Evolutionary conservation across 495 filamentous ascomycete species (phyloP).

Genomic region (Aspergillus nidulans): DNA sequence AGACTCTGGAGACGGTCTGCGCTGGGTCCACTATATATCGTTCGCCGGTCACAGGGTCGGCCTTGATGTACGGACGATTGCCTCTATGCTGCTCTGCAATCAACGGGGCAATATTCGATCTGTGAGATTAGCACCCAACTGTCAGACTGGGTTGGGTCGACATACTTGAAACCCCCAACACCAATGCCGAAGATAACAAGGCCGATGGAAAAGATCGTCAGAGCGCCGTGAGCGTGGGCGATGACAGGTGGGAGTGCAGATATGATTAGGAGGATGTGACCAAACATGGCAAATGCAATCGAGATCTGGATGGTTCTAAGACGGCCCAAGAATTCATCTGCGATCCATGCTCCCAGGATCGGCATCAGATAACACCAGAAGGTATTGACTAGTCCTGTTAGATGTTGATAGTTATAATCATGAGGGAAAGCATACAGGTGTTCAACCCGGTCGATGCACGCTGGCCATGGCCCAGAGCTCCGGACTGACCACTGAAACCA

Average conservation of each 20-base stretch:
- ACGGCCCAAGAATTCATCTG: slow-evolving; percentile 68
- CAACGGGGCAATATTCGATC: slow-evolving; percentile 59
- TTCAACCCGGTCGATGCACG: slow-evolving; percentile 59
- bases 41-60: slow-evolving; percentile 47
- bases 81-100: slow-evolving; percentile 47
- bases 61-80: slow-evolving; percentile 35
- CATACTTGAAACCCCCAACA: slow-evolving; percentile 52
- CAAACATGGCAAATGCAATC: slow-evolving; percentile 55
- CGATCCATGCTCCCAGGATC: slow-evolving; percentile 64
- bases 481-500: slow-evolving; percentile 49
- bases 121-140: slow-evolving; percentile 20
- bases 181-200: slow-evolving; percentile 52
- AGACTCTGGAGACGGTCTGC: slow-evolving; percentile 46
- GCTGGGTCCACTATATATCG: slow-evolving; percentile 64
- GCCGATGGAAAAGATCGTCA: slow-evolving; percentile 54
- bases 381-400: slow-evolving; percentile 45
- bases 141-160: neutral
- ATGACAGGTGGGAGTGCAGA: slow-evolving; percentile 61
- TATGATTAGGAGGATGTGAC: slow-evolving; percentile 61
- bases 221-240: slow-evolving; percentile 44
- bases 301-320: slow-evolving; percentile 64
- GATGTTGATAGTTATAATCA: neutral
- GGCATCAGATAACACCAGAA: slow-evolving; percentile 74
- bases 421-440: slow-evolving; percentile 27
- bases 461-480: slow-evolving; percentile 65